A percentile compares a stretch with the other conserved stretches of the same genome.
Conservation (phyloP, 2,329 filamentous ascomycete genomes). For the Colletotrichum abscissum region DNA sequence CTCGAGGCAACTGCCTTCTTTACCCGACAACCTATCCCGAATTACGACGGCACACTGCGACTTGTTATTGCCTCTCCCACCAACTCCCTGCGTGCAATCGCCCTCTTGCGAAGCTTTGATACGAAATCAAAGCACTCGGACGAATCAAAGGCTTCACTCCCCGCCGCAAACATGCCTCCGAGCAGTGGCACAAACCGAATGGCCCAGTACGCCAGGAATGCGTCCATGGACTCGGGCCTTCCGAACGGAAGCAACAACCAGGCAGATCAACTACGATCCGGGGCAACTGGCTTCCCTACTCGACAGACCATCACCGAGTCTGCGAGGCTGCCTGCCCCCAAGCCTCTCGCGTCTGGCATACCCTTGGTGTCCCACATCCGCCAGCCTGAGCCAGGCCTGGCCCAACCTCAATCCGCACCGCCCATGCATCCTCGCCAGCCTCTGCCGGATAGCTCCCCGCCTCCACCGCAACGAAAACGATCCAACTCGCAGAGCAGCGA, state of each 20-base stretch:
- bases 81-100: not conserved
- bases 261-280: not conserved
- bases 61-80: not conserved
- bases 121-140: not conserved
- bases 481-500: conserved; percentile 43
- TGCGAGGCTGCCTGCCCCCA: conserved; percentile 50
- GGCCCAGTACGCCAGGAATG: conserved; percentile 34
- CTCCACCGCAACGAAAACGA: conserved; percentile 33
- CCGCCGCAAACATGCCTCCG: conserved; percentile 31
- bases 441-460: conserved; percentile 37
- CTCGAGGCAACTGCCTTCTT: not conserved
- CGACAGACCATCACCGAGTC: conserved; percentile 46
- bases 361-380: conserved; percentile 42
- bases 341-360: conserved; percentile 39
- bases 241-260: not conserved
- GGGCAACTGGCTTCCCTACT: conserved; percentile 24
- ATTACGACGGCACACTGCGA: not conserved
- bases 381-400: conserved; percentile 40
- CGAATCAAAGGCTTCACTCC: not conserved
- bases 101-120: not conserved
- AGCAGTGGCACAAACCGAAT: conserved; percentile 24
- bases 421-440: conserved; percentile 39
- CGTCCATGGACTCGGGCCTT: conserved; percentile 19
- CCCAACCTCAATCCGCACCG: conserved; percentile 8
- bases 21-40: not conserved